Conservation (phyloP, 2,329 filamentous ascomycete species). For the Graphilbum fragrans region DNA sequence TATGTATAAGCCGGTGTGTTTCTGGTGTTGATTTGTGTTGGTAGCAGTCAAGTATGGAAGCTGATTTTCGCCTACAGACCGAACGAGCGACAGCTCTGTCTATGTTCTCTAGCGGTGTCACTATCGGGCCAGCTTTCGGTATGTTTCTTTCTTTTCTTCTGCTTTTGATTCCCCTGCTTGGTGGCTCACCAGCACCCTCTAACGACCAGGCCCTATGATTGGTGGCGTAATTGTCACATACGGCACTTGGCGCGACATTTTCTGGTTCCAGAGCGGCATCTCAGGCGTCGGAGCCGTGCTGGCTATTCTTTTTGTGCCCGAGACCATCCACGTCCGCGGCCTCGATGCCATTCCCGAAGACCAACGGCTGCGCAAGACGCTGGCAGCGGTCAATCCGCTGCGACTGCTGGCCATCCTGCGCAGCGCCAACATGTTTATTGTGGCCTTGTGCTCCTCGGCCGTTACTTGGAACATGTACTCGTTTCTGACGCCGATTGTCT, state of each 20-base stretch:
- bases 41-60: neutral
- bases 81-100: constrained; percentile 54
- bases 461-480: constrained; percentile 64
- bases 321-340: constrained; percentile 51
- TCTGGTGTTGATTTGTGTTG: neutral
- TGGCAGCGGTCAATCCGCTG: constrained; percentile 47
- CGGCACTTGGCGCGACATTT: constrained; percentile 55
- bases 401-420: constrained; percentile 44
- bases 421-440: constrained; percentile 52
- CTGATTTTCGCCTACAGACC: no score
- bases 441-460: constrained; percentile 43
- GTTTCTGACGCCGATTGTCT: constrained; percentile 55
- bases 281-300: constrained; percentile 42
- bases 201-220: constrained; percentile 20
- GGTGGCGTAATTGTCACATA: constrained; percentile 62
- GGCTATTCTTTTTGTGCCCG: constrained; percentile 49
- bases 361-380: constrained; percentile 24
- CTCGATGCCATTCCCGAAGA: constrained; percentile 42
- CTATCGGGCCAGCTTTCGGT: constrained; percentile 53
- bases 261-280: constrained; percentile 57
- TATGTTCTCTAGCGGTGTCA: constrained; percentile 53
- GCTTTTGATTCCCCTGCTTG: no score
- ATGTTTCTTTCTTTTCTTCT: constrained; percentile 46
- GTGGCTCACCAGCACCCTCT: neutral
- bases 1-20: constrained; percentile 33